Conservation (phyloP, 2,329 filamentous ascomycete genomes). For the Stemphylium lycopersici region DNA sequence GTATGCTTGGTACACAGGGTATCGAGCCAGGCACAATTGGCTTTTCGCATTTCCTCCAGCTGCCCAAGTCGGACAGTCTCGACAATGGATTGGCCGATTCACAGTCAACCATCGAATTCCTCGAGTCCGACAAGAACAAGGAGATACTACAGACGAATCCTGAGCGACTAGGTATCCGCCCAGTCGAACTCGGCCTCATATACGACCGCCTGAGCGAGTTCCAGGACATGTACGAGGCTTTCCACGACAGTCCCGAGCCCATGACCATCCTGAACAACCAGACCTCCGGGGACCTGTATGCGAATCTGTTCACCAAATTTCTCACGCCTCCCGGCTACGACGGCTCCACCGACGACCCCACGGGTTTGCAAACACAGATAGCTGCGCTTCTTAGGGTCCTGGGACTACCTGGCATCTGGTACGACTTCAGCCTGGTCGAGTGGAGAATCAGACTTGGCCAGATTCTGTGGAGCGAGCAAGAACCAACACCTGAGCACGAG, state of each 20-base stretch:
- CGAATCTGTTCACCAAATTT: slow-evolving; percentile 52
- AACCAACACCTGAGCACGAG: slow-evolving; percentile 28
- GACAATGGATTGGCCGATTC: slow-evolving; percentile 61
- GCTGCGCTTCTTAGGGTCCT: slow-evolving; percentile 70
- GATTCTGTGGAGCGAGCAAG: slow-evolving; percentile 66
- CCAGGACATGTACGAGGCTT: slow-evolving; percentile 61
- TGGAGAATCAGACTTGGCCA: slow-evolving; percentile 77
- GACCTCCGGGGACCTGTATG: slow-evolving; percentile 59
- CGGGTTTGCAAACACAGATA: slow-evolving; percentile 71
- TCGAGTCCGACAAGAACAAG: slow-evolving; percentile 53
- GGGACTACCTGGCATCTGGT: slow-evolving; percentile 70
- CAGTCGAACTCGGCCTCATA: slow-evolving; percentile 39
- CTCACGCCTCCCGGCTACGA: slow-evolving; percentile 50
- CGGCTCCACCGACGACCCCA: slow-evolving; percentile 59
- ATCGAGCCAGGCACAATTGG: slow-evolving; percentile 74
- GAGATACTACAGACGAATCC: slow-evolving; percentile 45
- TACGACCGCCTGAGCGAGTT: slow-evolving; percentile 48
- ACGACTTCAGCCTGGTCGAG: slow-evolving; percentile 75
- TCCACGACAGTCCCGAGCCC: slow-evolving; percentile 60
- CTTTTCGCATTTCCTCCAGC: slow-evolving; percentile 70
- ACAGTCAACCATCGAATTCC: slow-evolving; percentile 33
- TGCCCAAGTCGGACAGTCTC: slow-evolving; percentile 68
- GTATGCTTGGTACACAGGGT: slow-evolving; percentile 75
- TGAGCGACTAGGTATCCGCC: slow-evolving; percentile 48
- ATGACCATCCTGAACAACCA: slow-evolving; percentile 58